Conservation (phyloP, 1,139 yeast genomes). For the Yamadazyma aaseri region DNA sequence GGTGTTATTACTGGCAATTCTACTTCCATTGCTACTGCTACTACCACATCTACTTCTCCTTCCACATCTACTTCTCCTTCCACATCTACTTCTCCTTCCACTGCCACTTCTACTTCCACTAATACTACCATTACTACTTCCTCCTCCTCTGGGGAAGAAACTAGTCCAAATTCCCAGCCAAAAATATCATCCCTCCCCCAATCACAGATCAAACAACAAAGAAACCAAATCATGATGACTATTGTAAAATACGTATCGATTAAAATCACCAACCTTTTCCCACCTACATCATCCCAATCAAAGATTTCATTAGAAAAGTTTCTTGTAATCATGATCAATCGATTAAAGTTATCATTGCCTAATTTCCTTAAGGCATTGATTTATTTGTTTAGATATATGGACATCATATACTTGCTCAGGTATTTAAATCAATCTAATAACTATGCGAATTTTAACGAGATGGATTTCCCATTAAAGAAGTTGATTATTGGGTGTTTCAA, state of each 20-base stretch:
- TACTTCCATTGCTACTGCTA: not conserved
- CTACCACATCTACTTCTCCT: too few relatives aligned
- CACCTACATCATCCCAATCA: conserved; percentile 35
- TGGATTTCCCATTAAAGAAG: conserved; percentile 47
- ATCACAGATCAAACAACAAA: conserved; percentile 19
- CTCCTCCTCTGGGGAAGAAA: conserved; percentile 9
- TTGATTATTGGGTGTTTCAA: conserved; percentile 47
- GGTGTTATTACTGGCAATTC: not conserved
- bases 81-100: not conserved
- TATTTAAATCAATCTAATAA: conserved; percentile 50
- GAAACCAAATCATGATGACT: conserved; percentile 41
- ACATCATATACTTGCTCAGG: conserved; percentile 45
- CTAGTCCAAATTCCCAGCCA: not conserved
- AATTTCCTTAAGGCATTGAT: conserved; percentile 44
- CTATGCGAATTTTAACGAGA: conserved; percentile 41
- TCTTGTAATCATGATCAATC: conserved; percentile 36
- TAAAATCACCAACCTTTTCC: conserved; percentile 46
- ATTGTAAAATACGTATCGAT: conserved; percentile 46
- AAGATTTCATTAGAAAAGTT: conserved; percentile 45
- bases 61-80: not conserved
- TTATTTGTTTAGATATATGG: conserved; percentile 50
- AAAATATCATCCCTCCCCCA: too few relatives aligned
- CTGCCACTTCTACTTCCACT: not conserved
- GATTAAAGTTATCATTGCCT: conserved; percentile 37
- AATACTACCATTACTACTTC: not conserved